Conservation (phyloP, 176 grass and related monocot genomes). For the Aegilops umbellulata region DNA sequence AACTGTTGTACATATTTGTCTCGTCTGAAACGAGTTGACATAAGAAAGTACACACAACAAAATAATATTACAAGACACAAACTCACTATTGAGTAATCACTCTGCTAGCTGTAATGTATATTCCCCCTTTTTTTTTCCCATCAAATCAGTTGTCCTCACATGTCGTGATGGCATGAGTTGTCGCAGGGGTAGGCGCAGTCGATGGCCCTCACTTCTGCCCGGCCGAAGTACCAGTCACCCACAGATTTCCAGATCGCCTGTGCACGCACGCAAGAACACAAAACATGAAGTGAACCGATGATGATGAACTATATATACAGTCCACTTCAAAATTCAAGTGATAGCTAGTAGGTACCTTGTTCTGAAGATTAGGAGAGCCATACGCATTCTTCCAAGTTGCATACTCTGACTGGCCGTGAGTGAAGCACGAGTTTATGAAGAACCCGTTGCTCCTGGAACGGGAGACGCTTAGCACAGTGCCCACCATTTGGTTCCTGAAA, state of each 20-base stretch:
- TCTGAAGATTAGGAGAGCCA: slow-evolving; percentile 47
- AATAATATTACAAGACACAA: background rate
- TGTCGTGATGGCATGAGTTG: slow-evolving; percentile 59
- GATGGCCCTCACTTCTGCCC: slow-evolving; percentile 64
- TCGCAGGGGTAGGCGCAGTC: slow-evolving; percentile 86
- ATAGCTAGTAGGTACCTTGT: slow-evolving; percentile 39
- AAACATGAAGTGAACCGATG: background rate
- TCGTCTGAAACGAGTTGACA: background rate
- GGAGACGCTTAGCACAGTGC: slow-evolving; percentile 37
- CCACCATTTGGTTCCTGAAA: slow-evolving; percentile 75
- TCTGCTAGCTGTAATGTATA: background rate
- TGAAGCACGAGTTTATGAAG: slow-evolving; percentile 93
- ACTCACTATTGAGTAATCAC: background rate
- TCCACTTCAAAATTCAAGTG: background rate
- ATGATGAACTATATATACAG: background rate
- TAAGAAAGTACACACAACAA: background rate
- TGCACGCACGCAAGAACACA: background rate
- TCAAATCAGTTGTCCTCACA: slow-evolving; percentile 14
- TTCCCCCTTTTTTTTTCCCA: background rate
- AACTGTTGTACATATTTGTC: background rate
- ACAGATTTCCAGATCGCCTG: slow-evolving; percentile 74
- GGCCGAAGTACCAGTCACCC: slow-evolving; percentile 86
- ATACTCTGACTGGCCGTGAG: slow-evolving; percentile 63
- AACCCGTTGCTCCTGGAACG: slow-evolving; percentile 44
- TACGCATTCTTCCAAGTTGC: slow-evolving; percentile 53